Percentiles rank a stretch among this genome's conserved stretches.
phyloP scores from a whole-genome alignment of 345 rosid species.

The Clausena lansium region DNA sequence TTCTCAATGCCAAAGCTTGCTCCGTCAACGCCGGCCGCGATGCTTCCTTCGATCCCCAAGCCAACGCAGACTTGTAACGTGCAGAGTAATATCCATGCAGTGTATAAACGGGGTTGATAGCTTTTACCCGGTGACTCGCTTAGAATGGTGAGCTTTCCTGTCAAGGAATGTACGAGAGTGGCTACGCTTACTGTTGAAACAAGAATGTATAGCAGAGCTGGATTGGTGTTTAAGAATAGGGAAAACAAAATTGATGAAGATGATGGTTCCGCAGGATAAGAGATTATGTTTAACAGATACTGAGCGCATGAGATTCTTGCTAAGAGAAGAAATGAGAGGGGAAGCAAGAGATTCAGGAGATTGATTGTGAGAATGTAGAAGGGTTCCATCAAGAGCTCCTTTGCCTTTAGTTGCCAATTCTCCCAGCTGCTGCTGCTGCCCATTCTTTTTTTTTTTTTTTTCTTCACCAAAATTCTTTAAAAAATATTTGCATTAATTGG shows the following conservation, averaged over 20 bases:
- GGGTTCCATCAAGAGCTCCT: conserved; percentile 20
- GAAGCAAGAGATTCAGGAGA: conserved; percentile 63
- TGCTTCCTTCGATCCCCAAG: conserved; percentile 50
- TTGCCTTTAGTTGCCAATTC: conserved; percentile 13
- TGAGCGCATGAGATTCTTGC: conserved; percentile 53
- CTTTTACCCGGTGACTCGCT: conserved; percentile 23
- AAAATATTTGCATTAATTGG: neutral
- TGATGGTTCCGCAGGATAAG: neutral
- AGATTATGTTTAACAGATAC: conserved; percentile 21
- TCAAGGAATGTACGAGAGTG: conserved; percentile 55
- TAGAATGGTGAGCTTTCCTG: conserved; percentile 38
- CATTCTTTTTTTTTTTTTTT: conserved; percentile 21
- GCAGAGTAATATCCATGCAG: conserved; percentile 57
- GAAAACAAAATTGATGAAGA: conserved; percentile 19
- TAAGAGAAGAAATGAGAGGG: conserved; percentile 68
- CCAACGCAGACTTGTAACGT: conserved; percentile 58
- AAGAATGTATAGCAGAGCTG: conserved; percentile 40
- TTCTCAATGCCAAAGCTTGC: conserved; percentile 30
- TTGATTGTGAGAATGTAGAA: conserved; percentile 48
- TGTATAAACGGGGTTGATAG: conserved; percentile 36
- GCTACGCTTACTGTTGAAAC: conserved; percentile 45
- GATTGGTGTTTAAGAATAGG: conserved; percentile 30
- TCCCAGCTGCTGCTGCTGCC: neutral
- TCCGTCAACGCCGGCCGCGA: conserved; percentile 37
- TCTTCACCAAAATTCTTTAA: neutral